Percentiles rank a stretch among this genome's conserved stretches.
Conservation (phyloP, 257 asterid species). For the Datura wrightii region DNA sequence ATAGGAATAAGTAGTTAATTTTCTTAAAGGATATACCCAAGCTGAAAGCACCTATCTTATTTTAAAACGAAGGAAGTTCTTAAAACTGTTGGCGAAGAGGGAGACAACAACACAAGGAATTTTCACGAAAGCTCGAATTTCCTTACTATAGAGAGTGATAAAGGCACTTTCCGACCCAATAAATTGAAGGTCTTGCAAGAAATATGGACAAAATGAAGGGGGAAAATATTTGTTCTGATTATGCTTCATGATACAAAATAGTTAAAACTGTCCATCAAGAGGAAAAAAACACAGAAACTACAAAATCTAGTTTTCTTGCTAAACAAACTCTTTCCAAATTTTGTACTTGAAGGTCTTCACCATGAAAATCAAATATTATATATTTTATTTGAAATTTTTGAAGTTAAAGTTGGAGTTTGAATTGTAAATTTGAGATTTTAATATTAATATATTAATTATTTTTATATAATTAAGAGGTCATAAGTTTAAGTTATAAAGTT, state of each 20-base stretch:
- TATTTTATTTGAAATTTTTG: no score
- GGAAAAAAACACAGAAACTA: not conserved
- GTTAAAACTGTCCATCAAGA: not conserved
- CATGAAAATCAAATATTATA: not conserved
- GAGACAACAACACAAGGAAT: not conserved
- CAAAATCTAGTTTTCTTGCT: not conserved
- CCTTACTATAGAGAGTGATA: not conserved
- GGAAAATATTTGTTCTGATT: not conserved
- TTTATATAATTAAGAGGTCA: no score
- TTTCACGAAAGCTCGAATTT: not conserved
- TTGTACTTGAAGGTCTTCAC: not conserved
- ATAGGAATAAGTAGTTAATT: no score
- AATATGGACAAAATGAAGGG: not conserved
- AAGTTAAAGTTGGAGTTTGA: no score
- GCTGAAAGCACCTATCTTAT: no score
- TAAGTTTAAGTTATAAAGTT: no score
- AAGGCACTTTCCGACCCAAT: not conserved
- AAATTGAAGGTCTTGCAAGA: not conserved
- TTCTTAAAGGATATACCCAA: no score
- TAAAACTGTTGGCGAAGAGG: not conserved
- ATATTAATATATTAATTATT: no score
- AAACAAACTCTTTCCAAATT: not conserved
- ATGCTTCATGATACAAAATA: constrained; percentile 1
- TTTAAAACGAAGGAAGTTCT: no score
- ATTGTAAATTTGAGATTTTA: no score